These are phyloP conservation scores for Xylaria sp. DNA, from an alignment of 2,329 filamentous ascomycete species.

Conservation along the genomic window DNA sequence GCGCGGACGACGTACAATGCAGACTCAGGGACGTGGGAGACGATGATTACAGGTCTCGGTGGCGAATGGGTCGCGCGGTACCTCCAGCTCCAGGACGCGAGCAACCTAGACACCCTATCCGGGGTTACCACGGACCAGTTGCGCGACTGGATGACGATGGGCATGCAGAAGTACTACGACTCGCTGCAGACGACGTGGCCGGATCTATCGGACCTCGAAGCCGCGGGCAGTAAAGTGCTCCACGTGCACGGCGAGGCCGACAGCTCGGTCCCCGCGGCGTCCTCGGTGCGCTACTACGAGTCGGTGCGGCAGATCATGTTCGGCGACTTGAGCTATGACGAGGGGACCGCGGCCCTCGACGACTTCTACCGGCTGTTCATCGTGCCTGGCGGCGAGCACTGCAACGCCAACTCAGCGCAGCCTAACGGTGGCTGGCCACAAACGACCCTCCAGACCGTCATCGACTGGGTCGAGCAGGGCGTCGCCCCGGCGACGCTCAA, in stretches of 20 bases:
- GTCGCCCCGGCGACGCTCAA: constrained; percentile 51
- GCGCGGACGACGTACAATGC: constrained; percentile 43
- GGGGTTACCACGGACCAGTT: constrained; percentile 60
- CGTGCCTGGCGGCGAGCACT: constrained; percentile 59
- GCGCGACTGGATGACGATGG: constrained; percentile 56
- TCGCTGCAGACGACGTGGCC: constrained; percentile 52
- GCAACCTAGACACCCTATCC: constrained; percentile 47
- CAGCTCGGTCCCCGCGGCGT: constrained; percentile 52
- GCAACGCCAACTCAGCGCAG: constrained; percentile 48
- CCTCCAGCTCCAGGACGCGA: constrained; percentile 32
- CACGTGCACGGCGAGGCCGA: constrained; percentile 61
- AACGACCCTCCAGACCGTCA: constrained; percentile 52
- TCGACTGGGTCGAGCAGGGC: constrained; percentile 60
- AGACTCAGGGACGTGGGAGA: constrained; percentile 37
- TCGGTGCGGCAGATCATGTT: constrained; percentile 58
- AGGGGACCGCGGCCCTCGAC: constrained; percentile 49
- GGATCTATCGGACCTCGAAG: constrained; percentile 52
- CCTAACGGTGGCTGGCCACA: constrained; percentile 49
- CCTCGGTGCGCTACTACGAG: constrained; percentile 50
- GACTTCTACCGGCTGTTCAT: constrained; percentile 50
- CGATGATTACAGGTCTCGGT: constrained; percentile 34
- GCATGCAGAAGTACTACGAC: constrained; percentile 54
- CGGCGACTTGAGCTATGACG: constrained; percentile 45
- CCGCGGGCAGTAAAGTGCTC: constrained; percentile 55
- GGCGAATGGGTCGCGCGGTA: constrained; percentile 41